These are phyloP conservation scores for Solanum infundibuliforme DNA, from an alignment of 257 asterid species.

Conservation along the genomic window DNA sequence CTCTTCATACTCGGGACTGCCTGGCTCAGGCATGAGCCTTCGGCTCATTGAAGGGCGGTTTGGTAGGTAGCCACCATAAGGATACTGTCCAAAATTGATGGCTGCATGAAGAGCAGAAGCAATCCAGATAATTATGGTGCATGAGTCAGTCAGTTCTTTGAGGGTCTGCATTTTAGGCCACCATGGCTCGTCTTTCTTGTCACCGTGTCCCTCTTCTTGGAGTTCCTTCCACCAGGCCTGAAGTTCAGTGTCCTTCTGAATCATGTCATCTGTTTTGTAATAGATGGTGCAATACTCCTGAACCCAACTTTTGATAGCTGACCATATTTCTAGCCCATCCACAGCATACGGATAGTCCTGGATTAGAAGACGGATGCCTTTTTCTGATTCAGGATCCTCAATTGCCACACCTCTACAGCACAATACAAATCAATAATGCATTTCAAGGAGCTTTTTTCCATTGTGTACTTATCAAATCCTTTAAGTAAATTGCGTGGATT, in stretches of 20 bases:
- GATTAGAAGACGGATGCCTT: constrained; percentile 55
- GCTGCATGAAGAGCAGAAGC: constrained; percentile 91
- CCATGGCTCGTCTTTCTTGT: constrained; percentile 60
- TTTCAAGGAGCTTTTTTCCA: background rate
- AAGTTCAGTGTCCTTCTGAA: constrained; percentile 47
- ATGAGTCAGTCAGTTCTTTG: constrained; percentile 44
- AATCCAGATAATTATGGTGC: constrained; percentile 73
- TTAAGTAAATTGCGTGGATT: background rate
- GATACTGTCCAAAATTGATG: constrained; percentile 62
- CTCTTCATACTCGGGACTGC: constrained; percentile 52
- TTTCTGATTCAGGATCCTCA: constrained; percentile 38
- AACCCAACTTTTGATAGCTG: constrained; percentile 72
- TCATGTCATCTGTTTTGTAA: constrained; percentile 42
- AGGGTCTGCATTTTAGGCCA: constrained; percentile 72
- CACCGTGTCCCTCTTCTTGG: constrained; percentile 62
- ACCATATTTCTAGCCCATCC: constrained; percentile 81
- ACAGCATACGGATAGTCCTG: constrained; percentile 80
- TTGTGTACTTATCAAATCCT: background rate
- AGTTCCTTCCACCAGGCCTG: constrained; percentile 84
- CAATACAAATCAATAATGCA: background rate
- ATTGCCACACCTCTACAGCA: constrained; percentile 52
- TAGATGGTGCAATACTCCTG: constrained; percentile 52
- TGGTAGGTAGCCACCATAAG: constrained; percentile 66
- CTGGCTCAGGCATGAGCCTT: constrained; percentile 53
- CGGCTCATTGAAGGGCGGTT: constrained; percentile 66